Percentiles rank a stretch among this genome's conserved stretches.
Conservation (phyloP, 805 yeast species). For the Starmerella floris region DNA sequence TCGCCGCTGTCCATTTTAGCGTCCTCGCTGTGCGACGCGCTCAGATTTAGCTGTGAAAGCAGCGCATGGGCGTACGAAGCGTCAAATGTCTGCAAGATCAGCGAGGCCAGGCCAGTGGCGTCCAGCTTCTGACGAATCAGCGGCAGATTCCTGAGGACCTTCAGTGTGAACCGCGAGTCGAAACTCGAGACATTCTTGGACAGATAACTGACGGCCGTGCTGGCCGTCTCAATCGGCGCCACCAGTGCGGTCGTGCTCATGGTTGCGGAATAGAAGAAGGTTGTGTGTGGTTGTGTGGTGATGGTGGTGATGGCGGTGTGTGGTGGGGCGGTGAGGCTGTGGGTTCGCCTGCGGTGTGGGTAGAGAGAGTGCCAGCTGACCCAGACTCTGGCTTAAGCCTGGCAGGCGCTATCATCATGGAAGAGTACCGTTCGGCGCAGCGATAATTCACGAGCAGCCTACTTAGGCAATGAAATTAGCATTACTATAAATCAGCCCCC, state of each 20-base stretch:
- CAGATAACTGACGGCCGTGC: slow-evolving; percentile 31
- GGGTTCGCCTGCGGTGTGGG: no score
- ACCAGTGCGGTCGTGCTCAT: not conserved
- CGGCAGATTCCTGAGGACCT: slow-evolving; percentile 72
- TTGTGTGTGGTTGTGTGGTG: not conserved
- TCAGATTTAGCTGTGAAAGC: slow-evolving; percentile 28
- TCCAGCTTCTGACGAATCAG: slow-evolving; percentile 54
- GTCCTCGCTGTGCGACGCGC: slow-evolving; percentile 7
- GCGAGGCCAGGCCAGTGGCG: slow-evolving; percentile 39
- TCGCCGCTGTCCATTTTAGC: slow-evolving; percentile 20
- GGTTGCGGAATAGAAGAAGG: not conserved
- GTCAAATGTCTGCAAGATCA: slow-evolving; percentile 39
- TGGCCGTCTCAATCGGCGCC: slow-evolving; percentile 12
- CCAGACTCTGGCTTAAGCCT: no score
- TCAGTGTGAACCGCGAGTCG: slow-evolving; percentile 79
- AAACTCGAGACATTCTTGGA: slow-evolving; percentile 53
- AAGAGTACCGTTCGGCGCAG: no score
- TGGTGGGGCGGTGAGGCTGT: no score
- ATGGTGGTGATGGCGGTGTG: no score
- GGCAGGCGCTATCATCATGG: no score
- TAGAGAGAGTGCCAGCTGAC: no score
- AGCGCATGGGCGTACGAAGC: slow-evolving; percentile 33
- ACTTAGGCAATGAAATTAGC: no score
- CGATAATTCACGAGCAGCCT: no score
- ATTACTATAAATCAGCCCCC: no score